Evolutionary conservation across 208 protist species (phyloP).

Genomic region (Leishmania aethiopica): DNA sequence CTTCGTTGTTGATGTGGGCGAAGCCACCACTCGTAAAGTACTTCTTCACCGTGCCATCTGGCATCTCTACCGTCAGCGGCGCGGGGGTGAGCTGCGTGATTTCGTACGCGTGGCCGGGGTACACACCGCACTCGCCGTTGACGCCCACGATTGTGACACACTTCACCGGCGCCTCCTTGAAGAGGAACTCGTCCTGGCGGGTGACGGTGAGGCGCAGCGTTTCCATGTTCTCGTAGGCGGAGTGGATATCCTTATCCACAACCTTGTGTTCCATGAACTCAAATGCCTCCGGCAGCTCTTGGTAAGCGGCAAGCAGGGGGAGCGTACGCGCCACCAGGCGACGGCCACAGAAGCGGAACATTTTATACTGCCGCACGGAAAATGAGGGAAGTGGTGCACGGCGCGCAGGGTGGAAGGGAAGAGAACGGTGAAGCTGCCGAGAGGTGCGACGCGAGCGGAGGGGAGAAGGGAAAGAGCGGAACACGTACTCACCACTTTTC

Average conservation of each 20-base stretch:
- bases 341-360: constrained; percentile 79
- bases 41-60: constrained; percentile 74
- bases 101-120: constrained; percentile 89
- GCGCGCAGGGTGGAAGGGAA: not conserved
- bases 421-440: constrained; percentile 2
- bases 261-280: constrained; percentile 87
- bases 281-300: constrained; percentile 82
- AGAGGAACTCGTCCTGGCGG: constrained; percentile 90
- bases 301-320: constrained; percentile 43
- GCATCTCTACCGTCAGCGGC: constrained; percentile 76
- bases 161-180: constrained; percentile 79
- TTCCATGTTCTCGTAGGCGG: constrained; percentile 81
- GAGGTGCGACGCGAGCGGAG: not conserved
- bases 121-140: constrained; percentile 87
- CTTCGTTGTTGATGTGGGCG: constrained; percentile 92
- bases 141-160: constrained; percentile 78
- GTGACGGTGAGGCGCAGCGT: constrained; percentile 87
- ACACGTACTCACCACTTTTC: constrained; percentile 4
- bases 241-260: constrained; percentile 85
- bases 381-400: not conserved
- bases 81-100: constrained; percentile 81
- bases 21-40: constrained; percentile 91
- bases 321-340: constrained; percentile 67
- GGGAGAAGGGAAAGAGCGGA: not conserved
- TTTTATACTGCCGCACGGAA: constrained; percentile 28